phyloP scores from a whole-genome alignment of 306 rosid genomes.

The Glycine latifolia region DNA sequence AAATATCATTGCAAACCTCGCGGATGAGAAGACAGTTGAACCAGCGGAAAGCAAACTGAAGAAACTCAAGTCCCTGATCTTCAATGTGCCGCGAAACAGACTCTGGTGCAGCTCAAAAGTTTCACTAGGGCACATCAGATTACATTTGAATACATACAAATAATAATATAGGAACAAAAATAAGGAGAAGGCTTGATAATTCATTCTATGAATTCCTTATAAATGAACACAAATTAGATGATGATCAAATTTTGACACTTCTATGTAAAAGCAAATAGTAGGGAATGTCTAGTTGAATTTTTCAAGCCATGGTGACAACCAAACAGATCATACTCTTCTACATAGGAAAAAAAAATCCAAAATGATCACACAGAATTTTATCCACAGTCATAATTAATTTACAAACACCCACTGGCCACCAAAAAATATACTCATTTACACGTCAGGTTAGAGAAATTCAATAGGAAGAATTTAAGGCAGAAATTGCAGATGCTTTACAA shows the following conservation, averaged over 20 bases:
- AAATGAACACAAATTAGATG: conserved; percentile 4
- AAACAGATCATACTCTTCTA: conserved; percentile 30
- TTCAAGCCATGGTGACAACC: conserved; percentile 34
- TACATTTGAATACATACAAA: conserved; percentile 31
- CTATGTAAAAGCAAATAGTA: neutral
- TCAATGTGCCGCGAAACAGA: conserved; percentile 91
- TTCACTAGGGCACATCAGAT: conserved; percentile 43
- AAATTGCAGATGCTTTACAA: conserved; percentile 15
- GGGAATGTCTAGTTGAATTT: conserved; percentile 8
- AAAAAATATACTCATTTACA: conserved; percentile 9
- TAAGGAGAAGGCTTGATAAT: conserved; percentile 28
- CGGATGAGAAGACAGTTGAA: conserved; percentile 98
- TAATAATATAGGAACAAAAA: conserved; percentile 31
- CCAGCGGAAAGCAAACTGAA: conserved; percentile 99
- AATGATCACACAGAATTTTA: conserved; percentile 18
- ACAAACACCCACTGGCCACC: neutral
- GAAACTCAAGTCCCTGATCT: conserved; percentile 95
- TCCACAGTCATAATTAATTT: conserved; percentile 22
- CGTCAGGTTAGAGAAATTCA: neutral
- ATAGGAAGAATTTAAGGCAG: neutral
- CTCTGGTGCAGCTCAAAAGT: conserved; percentile 57
- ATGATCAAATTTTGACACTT: conserved; percentile 2
- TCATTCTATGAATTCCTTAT: conserved; percentile 16
- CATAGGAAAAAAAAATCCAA: neutral
- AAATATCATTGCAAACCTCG: conserved; percentile 66